Base-by-base conservation (phyloP, 1,139 yeast genomes). In the Trichomonascaceae sp. region DNA sequence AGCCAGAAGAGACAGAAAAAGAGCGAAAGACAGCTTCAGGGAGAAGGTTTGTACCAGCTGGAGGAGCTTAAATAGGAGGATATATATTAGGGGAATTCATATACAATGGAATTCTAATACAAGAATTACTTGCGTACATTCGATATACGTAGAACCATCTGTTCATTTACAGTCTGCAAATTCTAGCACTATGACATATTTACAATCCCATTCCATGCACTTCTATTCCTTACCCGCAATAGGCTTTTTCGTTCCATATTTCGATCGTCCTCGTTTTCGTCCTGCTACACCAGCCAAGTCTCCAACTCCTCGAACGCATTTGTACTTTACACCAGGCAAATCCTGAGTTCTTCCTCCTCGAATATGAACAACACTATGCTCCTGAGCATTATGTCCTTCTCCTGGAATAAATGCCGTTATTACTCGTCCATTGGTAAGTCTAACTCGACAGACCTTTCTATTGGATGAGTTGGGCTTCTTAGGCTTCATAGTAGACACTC, bases 261-360 rank as follows among this genome's bases (percentile, higher is more conserved):
- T 89, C 50, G 96, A 86, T 71, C 99, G 83, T 18, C 96, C 85
- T 9, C 95, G 85, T 55, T 84, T 80, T 73, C 98, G 82, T 68
- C 90, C 90, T 50, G 96, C 96, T 49, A 95, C 99, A 51, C 98
- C 98, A 50, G 91, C 88, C 69, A 93, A 78, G 76, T 93, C 99
- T 67, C 83, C 83, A 15, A 91, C 89, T 49, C 99, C 99, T 74
- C 99, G 83, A 30, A 93, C 88, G 66, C 90, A 79, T 72, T 88
- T 93, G 72, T 95, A 93, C 70, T 90, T 91, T 49, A 93, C 97
- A 79, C 99, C 99, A 20, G 99, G 99, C 66, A 93, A 78, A 84
- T 95, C 99, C 70, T 91, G 97, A 52, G 90, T 90, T 78, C 97
- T 84, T 17, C 99, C 99, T 24, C 99, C 99, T 70, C 99, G 82